These are phyloP conservation scores for Liriodendron chinense DNA, from an alignment of 164 flowering plant genomes.

Conservation along the genomic window DNA sequence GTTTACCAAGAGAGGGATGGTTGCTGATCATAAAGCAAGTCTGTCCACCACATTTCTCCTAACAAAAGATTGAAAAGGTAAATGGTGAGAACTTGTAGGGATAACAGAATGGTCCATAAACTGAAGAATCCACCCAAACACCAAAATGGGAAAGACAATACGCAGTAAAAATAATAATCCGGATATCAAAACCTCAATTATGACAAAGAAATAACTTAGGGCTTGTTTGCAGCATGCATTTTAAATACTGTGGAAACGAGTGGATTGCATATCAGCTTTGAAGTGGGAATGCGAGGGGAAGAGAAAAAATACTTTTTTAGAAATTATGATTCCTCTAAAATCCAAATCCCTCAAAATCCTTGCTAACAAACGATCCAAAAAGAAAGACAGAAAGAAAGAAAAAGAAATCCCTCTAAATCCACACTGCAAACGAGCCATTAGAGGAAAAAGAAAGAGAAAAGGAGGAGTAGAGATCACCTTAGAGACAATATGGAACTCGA, in stretches of 20 bases:
- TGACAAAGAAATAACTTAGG: neutral
- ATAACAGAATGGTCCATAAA: neutral
- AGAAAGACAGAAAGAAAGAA: no score
- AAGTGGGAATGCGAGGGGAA: no score
- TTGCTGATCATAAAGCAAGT: slow-evolving; percentile 57
- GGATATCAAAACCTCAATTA: neutral
- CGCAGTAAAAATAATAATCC: neutral
- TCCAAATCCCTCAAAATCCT: no score
- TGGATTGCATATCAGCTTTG: no score
- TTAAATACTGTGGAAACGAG: no score
- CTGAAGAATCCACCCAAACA: neutral
- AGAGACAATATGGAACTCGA: slow-evolving; percentile 51
- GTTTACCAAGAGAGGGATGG: slow-evolving; percentile 34
- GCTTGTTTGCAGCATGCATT: no score
- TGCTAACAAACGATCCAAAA: no score
- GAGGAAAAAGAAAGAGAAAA: neutral
- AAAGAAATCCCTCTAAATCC: no score
- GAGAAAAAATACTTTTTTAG: no score
- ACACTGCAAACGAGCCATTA: no score
- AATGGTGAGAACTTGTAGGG: neutral
- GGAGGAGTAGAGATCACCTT: slow-evolving; percentile 30
- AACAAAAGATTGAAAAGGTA: neutral
- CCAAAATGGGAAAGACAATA: neutral
- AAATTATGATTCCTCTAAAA: no score
- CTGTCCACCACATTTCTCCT: slow-evolving; percentile 72